Evolutionary conservation across 108 stramenopile genomes (phyloP), one percentile per base, ranked within the genome.

Genomic region (Pelagomonas calceolata): DNA sequence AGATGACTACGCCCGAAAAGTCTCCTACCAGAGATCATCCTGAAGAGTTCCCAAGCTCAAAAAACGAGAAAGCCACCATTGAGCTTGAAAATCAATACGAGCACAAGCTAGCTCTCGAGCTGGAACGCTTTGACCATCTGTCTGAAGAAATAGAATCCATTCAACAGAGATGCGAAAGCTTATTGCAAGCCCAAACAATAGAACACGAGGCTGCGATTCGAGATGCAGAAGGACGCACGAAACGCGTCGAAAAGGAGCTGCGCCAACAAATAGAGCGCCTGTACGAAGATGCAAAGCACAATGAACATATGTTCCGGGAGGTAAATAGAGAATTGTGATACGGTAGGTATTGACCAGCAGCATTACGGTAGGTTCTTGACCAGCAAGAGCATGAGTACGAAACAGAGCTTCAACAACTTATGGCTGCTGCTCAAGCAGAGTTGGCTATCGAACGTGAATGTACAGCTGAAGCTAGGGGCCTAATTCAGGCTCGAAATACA

Each of bases 301-400:
- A 80, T 74, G 78, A 82, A 33, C 75, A 74, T 26, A 77, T 76
- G 80, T 80, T 78, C 30, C 46, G 72, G 16, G 76, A 79, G 71
- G 39, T 43, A 12, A 43, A 10, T 43, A 5, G 39, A 43, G 9
- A 12, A 10, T 43, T 5, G 9, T 10, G 12, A 43, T 5, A 10
- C 12, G 5, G 9, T 10, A 12, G 9, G 39, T 43, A 43, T 12
- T 10, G 12, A 43, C 39, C 9, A 5, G 5, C 12, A 12, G 39
- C 39, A 43, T 43, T 10, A 43, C 9, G 9, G 39, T 76, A 75
- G 43, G 72, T 66, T 32, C 46, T 84, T 15, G 79, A 81, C 34
- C 85, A 86, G 76, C 85, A 86, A 67, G 82, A 86, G 70, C 64
- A 77, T 16, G 85, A 86, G 74, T 86, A 86, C 65, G 85, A 86